These are phyloP conservation scores for Aspergillus heteromorphus DNA, from an alignment of 495 filamentous ascomycete genomes.

Conservation along the genomic window DNA sequence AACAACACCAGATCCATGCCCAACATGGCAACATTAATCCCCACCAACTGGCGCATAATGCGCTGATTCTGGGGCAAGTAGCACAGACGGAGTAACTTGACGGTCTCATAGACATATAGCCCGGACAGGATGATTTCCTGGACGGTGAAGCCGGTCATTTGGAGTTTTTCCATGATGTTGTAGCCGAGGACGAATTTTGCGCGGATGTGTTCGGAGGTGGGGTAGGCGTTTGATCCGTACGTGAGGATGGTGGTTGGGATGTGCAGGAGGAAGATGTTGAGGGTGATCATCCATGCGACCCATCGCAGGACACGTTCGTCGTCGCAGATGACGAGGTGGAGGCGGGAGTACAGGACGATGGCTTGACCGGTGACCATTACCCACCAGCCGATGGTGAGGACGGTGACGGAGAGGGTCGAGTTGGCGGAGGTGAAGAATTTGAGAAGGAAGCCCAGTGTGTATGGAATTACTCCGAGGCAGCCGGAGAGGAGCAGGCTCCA, in stretches of 20 bases:
- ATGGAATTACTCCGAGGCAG: conserved; percentile 39
- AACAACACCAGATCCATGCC: conserved; percentile 46
- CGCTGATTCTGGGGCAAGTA: conserved; percentile 37
- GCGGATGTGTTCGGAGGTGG: neutral
- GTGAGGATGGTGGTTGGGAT: conserved; percentile 47
- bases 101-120: conserved; percentile 52
- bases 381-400: conserved; percentile 50
- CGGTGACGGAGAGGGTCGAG: conserved; percentile 34
- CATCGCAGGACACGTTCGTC: conserved; percentile 38
- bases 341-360: conserved; percentile 46
- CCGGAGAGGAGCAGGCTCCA: conserved; percentile 46
- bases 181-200: conserved; percentile 40
- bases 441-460: conserved; percentile 48
- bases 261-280: conserved; percentile 42
- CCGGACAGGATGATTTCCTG: conserved; percentile 55
- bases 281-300: conserved; percentile 39
- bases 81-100: conserved; percentile 43
- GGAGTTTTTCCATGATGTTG: conserved; percentile 51
- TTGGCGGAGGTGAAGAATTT: conserved; percentile 41
- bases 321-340: conserved; percentile 42
- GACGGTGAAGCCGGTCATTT: conserved; percentile 51
- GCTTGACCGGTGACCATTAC: conserved; percentile 50
- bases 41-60: conserved; percentile 50
- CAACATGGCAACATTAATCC: conserved; percentile 51
- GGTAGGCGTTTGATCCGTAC: conserved; percentile 40